Base-by-base conservation (phyloP, 2,329 filamentous ascomycete species). In the Exophiala sp. region DNA sequence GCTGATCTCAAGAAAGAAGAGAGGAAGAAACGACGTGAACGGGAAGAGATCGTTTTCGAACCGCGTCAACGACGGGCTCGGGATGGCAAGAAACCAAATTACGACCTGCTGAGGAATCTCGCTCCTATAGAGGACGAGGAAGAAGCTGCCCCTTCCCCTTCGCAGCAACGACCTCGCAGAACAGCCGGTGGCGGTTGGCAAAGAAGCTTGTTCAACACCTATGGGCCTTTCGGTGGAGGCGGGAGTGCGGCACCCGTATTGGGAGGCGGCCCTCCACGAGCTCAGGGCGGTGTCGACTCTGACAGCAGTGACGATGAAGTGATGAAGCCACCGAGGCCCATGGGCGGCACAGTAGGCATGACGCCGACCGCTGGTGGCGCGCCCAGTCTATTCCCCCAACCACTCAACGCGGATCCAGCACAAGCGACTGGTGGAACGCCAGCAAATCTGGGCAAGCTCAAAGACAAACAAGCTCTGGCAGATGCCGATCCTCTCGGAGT, bases 291-390 rank as follows among this genome's bases (percentile, higher is more conserved):
- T 49, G 88, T 85, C 7, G 94, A 97, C 65, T 96, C 92, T 5
- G 94, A 99, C 68, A 96, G 91, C 70, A 99, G 94, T 68, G 94
- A 99, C 64, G 94, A 99, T 62, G 94, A 99, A 66, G 84, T 83
- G 71, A 78, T 81, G 60, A 83, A 85, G 60, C 82, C 87, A 55
- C 82, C 79, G 46, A 72, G 69, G 55, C 66, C 64, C 21, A 62
- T 78, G 46, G 78, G 76, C 42, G 88, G 86, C 42, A 81, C 85
- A 55, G 75, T 89, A 46, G 83, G 82, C 41, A 83, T 85, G 76
- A 83, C 81, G 5, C 80, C 82, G 16, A 82, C 80, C 5, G 73
- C 80, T 52, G 75, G 72, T 38, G 73, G 75, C 16, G 77, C 78
- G 36, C 73, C 79, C 60, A 78, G 78, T 47, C 72, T 81, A 16